These are phyloP conservation scores for Begonia loranthoides DNA, from an alignment of 306 rosid species.

Conservation along the genomic window DNA sequence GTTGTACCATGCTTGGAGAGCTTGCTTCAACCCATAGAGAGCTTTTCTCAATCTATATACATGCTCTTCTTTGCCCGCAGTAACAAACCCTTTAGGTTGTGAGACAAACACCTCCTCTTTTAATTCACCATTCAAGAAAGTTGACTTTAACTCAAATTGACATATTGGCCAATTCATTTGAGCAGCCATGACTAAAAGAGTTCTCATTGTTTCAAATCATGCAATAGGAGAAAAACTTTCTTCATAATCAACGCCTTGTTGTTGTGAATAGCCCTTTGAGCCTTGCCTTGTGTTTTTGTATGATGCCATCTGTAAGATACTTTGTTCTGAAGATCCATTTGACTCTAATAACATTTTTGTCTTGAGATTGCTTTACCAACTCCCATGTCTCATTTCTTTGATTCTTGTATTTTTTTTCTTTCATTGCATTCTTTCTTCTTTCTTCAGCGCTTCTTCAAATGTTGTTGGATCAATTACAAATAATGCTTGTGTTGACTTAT, in stretches of 20 bases:
- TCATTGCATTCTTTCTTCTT: conserved; percentile 2
- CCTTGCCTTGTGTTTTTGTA: not conserved
- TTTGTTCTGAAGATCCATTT: too few species aligned
- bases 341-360: not conserved
- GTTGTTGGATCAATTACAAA: not conserved
- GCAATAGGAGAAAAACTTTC: not conserved
- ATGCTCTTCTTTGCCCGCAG: not conserved
- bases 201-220: too few species aligned
- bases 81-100: not conserved
- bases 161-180: too few species aligned
- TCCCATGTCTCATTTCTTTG: not conserved
- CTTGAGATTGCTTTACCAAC: not conserved
- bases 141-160: too few species aligned
- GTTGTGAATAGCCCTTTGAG: not conserved
- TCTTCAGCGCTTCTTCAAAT: conserved; percentile 2
- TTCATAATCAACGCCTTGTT: not conserved
- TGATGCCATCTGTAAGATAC: not conserved
- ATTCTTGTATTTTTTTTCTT: not conserved
- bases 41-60: not conserved
- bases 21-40: too few species aligned
- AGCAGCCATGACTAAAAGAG: too few species aligned
- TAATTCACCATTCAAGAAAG: too few species aligned
- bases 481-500: conserved; percentile 1
- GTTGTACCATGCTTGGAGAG: not conserved
- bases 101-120: not conserved